Base-by-base conservation (phyloP, 148 eudicot genomes). In the Pharnaceum exiguum region DNA sequence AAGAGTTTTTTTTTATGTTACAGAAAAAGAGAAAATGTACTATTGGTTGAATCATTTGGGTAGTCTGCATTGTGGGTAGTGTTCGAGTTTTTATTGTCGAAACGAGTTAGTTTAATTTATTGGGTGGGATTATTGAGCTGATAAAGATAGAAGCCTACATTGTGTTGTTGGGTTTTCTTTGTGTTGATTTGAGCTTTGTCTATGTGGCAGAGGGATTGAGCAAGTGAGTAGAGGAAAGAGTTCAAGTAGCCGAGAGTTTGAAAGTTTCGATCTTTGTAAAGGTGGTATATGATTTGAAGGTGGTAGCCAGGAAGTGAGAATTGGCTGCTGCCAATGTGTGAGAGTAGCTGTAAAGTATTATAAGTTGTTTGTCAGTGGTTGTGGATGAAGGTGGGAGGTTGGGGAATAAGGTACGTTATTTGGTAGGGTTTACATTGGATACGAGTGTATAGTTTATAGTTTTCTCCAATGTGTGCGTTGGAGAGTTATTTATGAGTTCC, bases 401-500 rank as follows among this genome's bases (percentile, higher is more conserved):
- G n/a, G 28, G 32, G 44, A 32, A 56, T 27, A 58, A 51, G 17
- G 39, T 52, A 33, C 27, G 54, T 31, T 12, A 11, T 33, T 60
- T 24, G 22, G 7, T 51, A 21, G 50, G 40, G 13, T 57, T 37
- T 50, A 18, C 28, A 23, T 19, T 16, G 29, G 39, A 39, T 38
- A 38, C 49, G 24, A 51, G 32, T 31, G 19, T 19, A 26, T 39
- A 44, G 36, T 55, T 52, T 51, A 23, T 64, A 60, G n/a, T n/a
- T n/a, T 71, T 64, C 63, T 66, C 73, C 75, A 66, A 74, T 79
- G 85, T 69, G 46, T 19, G 5, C 29, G 23, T 62, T 71, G 79
- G 73, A 67, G 70, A 59, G 38, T 51, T 67, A 60, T 84, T 56
- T 77, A 84, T 84, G 95, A 82, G 53, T 78, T 66, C 87, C 36